Percentiles rank a stretch among this genome's conserved stretches.
Evolutionary conservation across 2,329 filamentous ascomycete species (phyloP).

Genomic region (Balansia obtecta): DNA sequence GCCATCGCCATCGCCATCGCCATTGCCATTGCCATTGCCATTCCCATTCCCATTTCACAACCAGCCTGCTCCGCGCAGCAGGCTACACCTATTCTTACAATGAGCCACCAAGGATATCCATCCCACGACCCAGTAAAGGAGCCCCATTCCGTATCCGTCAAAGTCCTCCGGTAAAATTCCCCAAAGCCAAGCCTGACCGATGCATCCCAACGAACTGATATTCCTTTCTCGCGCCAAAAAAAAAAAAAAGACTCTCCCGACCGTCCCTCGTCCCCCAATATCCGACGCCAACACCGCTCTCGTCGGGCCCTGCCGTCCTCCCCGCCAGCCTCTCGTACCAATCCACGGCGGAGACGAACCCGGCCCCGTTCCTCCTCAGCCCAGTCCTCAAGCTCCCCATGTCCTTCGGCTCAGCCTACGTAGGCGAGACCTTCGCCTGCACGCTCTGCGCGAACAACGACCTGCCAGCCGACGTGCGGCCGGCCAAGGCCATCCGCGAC

Average conservation of each 20-base stretch:
- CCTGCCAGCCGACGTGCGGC: slow-evolving; percentile 16
- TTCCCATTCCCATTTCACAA: background rate
- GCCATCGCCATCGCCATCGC: background rate
- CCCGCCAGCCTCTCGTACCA: slow-evolving; percentile 65
- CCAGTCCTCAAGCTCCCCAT: slow-evolving; percentile 72
- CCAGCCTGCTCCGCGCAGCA: background rate
- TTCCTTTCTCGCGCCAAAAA: background rate
- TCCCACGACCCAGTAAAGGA: slow-evolving; percentile 53
- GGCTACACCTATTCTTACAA: slow-evolving; percentile 12
- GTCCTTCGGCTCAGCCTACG: slow-evolving; percentile 87
- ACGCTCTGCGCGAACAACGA: slow-evolving; percentile 96
- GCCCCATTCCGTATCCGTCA: slow-evolving; percentile 66
- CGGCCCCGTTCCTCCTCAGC: slow-evolving; percentile 44
- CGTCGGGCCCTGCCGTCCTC: slow-evolving; percentile 34
- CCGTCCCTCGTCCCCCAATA: slow-evolving; percentile 65
- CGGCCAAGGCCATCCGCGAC: slow-evolving; percentile 49
- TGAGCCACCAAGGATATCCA: slow-evolving; percentile 47
- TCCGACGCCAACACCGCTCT: slow-evolving; percentile 38
- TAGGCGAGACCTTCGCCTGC: slow-evolving; percentile 89
- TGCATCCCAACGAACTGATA: background rate
- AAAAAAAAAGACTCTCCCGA: slow-evolving; percentile 59
- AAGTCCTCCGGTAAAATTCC: slow-evolving; percentile 50
- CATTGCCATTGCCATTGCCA: background rate
- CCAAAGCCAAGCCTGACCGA: background rate
- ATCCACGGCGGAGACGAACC: slow-evolving; percentile 30